Percentiles rank a stretch among this genome's conserved stretches.
These are phyloP conservation scores for Populus hybrid DNA, from an alignment of 441 rosid species.

Conservation along the genomic window DNA sequence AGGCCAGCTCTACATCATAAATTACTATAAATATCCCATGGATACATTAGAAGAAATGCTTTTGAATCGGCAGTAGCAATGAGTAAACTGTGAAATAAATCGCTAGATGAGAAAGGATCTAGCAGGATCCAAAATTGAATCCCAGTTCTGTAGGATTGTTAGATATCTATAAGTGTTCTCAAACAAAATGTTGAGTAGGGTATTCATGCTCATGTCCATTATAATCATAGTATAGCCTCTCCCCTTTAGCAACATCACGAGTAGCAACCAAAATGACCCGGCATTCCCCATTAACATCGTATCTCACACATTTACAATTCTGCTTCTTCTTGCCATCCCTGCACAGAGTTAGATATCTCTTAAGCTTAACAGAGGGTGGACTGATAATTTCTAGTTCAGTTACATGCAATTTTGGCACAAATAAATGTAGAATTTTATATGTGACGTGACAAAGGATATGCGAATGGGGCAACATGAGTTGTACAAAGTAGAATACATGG, in stretches of 20 bases:
- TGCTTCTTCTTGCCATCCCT: constrained; percentile 89
- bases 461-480: not conserved
- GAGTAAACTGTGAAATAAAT: constrained; percentile 14
- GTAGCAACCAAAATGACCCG: constrained; percentile 85
- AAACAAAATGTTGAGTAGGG: constrained; percentile 90
- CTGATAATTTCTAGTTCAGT: not conserved
- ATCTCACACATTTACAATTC: constrained; percentile 95
- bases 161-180: constrained; percentile 29
- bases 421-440: not conserved
- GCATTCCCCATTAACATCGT: constrained; percentile 74
- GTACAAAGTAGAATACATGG: constrained; percentile 1
- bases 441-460: not conserved
- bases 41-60: constrained; percentile 22
- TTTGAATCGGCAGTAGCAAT: constrained; percentile 25
- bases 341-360: constrained; percentile 37
- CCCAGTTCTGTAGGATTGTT: constrained; percentile 28
- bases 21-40: constrained; percentile 14
- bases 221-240: constrained; percentile 77
- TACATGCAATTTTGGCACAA: not conserved
- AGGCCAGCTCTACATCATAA: constrained; percentile 30
- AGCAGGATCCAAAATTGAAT: constrained; percentile 38
- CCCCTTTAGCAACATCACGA: constrained; percentile 71
- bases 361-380: constrained; percentile 2
- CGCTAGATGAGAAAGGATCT: constrained; percentile 17
- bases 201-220: constrained; percentile 36